A percentile compares a stretch with the other conserved stretches of the same genome.
Evolutionary conservation across 2,329 filamentous ascomycete species (phyloP).

Genomic region (Exophiala sp.): DNA sequence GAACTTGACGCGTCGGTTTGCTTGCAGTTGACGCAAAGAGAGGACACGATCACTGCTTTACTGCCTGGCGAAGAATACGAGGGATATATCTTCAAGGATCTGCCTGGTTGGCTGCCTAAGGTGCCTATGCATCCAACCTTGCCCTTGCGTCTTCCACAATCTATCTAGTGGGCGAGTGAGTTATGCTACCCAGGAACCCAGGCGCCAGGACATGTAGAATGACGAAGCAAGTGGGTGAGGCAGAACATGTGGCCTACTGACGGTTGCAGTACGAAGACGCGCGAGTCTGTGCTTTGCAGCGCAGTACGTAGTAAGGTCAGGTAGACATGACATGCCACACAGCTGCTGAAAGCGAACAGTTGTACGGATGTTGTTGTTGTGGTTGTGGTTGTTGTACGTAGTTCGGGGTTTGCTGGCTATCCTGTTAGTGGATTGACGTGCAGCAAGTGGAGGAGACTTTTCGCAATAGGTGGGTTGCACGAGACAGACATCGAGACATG

Average conservation of each 20-base stretch:
- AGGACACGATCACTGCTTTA: neutral
- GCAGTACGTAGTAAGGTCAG: no score
- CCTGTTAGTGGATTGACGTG: neutral
- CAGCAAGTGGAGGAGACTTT: neutral
- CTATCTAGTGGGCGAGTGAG: no score
- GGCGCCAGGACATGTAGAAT: no score
- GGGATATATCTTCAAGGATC: no score
- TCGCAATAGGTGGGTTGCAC: neutral
- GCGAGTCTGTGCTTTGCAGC: constrained; percentile 18
- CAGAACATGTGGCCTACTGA: constrained; percentile 13
- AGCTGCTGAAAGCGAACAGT: neutral
- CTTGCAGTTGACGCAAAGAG: neutral
- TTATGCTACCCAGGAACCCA: no score
- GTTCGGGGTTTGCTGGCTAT: neutral
- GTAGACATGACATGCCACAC: neutral
- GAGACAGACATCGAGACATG: neutral
- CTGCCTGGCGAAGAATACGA: neutral
- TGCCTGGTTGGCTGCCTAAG: no score
- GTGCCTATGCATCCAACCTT: neutral
- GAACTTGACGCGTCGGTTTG: constrained; percentile 1
- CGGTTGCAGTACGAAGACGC: constrained; percentile 11
- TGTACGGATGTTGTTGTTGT: neutral
- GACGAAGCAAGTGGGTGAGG: neutral
- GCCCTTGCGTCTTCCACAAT: neutral
- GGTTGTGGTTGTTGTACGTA: neutral